A percentile compares a stretch with the other conserved stretches of the same genome.
Conservation (phyloP, 2,329 filamentous ascomycete species). For the Microsporum canis region DNA sequence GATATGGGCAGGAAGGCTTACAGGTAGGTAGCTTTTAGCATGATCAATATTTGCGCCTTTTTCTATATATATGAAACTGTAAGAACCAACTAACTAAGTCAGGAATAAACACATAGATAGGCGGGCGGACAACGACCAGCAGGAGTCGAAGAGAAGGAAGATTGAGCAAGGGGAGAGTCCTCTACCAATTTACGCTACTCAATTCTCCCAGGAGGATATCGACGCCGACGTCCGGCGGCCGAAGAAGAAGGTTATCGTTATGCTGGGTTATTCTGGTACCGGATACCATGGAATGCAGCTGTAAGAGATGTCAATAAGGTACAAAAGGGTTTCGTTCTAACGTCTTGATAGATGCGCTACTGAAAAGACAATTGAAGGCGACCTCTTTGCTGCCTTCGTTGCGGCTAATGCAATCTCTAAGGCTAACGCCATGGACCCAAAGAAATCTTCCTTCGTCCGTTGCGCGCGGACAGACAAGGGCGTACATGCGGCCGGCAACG, state of each 20-base stretch:
- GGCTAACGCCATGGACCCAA: slow-evolving; percentile 90
- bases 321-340: background rate
- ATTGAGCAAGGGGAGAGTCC: slow-evolving; percentile 36
- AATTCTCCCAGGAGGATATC: slow-evolving; percentile 69
- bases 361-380: slow-evolving; percentile 90
- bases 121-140: slow-evolving; percentile 40
- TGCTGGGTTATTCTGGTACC: slow-evolving; percentile 91
- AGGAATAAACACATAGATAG: slow-evolving; percentile 44
- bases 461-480: slow-evolving; percentile 97
- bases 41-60: background rate
- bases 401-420: slow-evolving; percentile 88
- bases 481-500: slow-evolving; percentile 89
- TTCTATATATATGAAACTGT: background rate
- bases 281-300: slow-evolving; percentile 98
- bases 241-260: slow-evolving; percentile 90
- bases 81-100: slow-evolving; percentile 37
- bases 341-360: slow-evolving; percentile 36
- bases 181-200: slow-evolving; percentile 43
- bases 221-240: slow-evolving; percentile 74
- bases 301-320: slow-evolving; percentile 19
- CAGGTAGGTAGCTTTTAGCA: slow-evolving; percentile 37
- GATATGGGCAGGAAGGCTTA: slow-evolving; percentile 57
- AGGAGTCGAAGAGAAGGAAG: slow-evolving; percentile 46
- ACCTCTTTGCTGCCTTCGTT: slow-evolving; percentile 86
- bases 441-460: slow-evolving; percentile 86